Evolutionary conservation across 2,329 filamentous ascomycete genomes (phyloP), one percentile per base, ranked within the genome.

Genomic region (Colletotrichum camelliae): DNA sequence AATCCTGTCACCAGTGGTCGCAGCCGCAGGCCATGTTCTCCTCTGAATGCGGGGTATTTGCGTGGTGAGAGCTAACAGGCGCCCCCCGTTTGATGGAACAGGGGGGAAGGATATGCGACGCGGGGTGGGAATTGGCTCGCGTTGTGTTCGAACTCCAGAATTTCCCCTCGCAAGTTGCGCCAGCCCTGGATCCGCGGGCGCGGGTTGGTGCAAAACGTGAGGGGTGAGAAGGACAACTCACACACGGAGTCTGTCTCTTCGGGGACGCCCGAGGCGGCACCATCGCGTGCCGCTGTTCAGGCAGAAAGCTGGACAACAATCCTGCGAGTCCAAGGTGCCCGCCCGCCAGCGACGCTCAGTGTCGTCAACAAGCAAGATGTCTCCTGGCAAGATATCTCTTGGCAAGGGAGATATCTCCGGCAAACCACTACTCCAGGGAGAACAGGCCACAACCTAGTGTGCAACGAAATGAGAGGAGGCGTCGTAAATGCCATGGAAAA

Each of bases 381-480:
- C 29, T 61, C 33, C 67, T 48, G 29, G 57, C 37, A 21, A 7
- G 18, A 31, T 37, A 18, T 37, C 58, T 62, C 27, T 31, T 31
- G 31, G 58, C 43, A 21, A n/a, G 43, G 43, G n/a, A 52, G 43
- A 52, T 21, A 52, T 52, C n/a, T 52, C n/a, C 43, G 31, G 58
- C 9, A 16, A n/a, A 62, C 31, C 13, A 15, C 66, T 55, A 55
- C 70, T 68, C 18, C 33, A 35, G 37, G 18, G 57, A 29, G 57
- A 58, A 55, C 66, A 68, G 57, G 69, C 62, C 57, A 60, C 31
- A 13, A 62, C 69, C 69, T 24, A 48, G 69, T 43, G 5, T 7
- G 35, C 21, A 37, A 7, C 37, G 52, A 75, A 73, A 75, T 75
- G 69, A 75, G 69, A 39, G 69, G 43, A 64, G 52, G 73, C 67